phyloP scores from a whole-genome alignment of 495 filamentous ascomycete species.

The Xylaria bambusicola region DNA sequence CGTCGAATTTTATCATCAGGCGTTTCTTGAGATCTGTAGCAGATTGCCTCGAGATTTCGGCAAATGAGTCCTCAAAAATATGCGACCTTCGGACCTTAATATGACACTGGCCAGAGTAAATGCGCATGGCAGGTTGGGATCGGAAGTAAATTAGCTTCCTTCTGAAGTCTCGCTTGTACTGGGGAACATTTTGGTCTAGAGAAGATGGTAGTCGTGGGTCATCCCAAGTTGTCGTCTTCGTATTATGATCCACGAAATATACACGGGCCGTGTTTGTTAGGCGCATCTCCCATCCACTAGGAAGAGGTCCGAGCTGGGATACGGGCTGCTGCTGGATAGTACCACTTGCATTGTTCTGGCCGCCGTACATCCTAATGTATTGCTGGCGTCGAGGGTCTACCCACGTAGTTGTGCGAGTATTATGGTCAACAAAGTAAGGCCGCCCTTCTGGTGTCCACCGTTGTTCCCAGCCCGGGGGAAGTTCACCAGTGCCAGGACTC shows the following conservation, averaged over 20 bases:
- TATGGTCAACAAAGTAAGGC: conserved; percentile 98
- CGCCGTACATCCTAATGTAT: conserved; percentile 96
- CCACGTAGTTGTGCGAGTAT: conserved; percentile 98
- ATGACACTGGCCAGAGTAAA: conserved; percentile 94
- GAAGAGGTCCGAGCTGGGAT: conserved; percentile 93
- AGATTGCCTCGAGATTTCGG: conserved; percentile 95
- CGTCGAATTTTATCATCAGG: conserved; percentile 99
- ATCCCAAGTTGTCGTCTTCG: conserved; percentile 99
- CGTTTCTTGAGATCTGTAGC: conserved; percentile 97
- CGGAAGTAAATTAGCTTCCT: conserved; percentile 99
- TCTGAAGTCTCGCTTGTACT: conserved; percentile 99
- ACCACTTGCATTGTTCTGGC: conserved; percentile 72
- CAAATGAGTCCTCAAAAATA: conserved; percentile 98
- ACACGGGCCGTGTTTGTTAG: conserved; percentile 96
- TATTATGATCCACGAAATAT: conserved; percentile 99
- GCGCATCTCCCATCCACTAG: conserved; percentile 99
- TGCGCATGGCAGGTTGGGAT: conserved; percentile 93
- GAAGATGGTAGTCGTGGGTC: conserved; percentile 94
- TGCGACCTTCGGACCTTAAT: conserved; percentile 95
- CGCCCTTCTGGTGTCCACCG: conserved; percentile 92
- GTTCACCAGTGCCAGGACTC: conserved; percentile 90
- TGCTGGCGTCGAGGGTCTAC: conserved; percentile 98
- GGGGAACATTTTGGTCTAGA: conserved; percentile 95
- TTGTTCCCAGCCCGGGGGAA: conserved; percentile 95
- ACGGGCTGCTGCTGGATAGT: conserved; percentile 97